Evolutionary conservation across 371 early-diverging fungal species (phyloP), one percentile per base, ranked within the genome.

Genomic region (Capillidium heterosporum): DNA sequence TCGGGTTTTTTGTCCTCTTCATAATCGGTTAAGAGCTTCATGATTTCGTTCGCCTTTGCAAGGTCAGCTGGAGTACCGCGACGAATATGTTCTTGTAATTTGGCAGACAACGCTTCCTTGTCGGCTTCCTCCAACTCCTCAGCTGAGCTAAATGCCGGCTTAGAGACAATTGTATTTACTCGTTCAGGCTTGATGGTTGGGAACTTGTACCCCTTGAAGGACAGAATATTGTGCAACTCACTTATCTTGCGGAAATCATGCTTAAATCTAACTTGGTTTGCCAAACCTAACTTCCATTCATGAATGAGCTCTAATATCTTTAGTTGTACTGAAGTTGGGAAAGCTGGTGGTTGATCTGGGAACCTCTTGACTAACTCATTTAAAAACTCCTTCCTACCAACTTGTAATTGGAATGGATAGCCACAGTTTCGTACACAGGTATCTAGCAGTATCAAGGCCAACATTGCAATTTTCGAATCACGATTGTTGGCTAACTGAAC

Each of bases 21-120:
- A 65, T 93, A 95, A 48, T 96, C 97, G 1, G 95, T 79, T 74
- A 98, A 85, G 44, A 89, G 72, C 65, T 98, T 95, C 85, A 98
- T 94, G 44, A 98, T 63, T 50, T 83, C 84, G 60, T 98, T 94
- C 0, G 98, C 98, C 59, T 91, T 89, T 28, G 77, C 81, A 44
- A 96, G 69, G 60, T 95, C 95, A 35, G 86, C 82, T 0, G 95
- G 92, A 39, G 85, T 84, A 1, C 92, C 96, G 29, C 90, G 70
- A 10, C 98, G 78, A 57, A 98, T 81, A 31, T 94, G 77, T 59
- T 95, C 98, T 71, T 98, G 94, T 57, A 98, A 64, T 84, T 95
- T 96, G 24, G 89, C 89, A 52, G 85, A 73, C 63, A 94, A 82
- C 1, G 87, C 90, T 28, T 80, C 73, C 35, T 83, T 67, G 59